Evolutionary conservation across 148 eudicot species (phyloP).

Genomic region (Cornus kousa): DNA sequence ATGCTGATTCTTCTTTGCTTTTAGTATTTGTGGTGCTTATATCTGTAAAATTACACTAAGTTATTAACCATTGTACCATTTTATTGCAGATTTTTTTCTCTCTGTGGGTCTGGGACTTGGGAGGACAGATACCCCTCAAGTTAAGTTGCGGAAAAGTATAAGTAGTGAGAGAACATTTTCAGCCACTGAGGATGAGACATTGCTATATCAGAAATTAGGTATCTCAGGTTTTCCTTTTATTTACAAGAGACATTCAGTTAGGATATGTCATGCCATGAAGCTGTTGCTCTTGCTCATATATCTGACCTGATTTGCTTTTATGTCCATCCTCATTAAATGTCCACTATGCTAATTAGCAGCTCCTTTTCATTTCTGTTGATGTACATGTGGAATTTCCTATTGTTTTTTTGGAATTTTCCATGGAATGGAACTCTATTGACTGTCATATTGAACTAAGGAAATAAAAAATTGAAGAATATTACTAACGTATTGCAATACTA

Average conservation of each 20-base stretch:
- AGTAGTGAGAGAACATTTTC: conserved; percentile 97
- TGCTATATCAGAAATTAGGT: conserved; percentile 72
- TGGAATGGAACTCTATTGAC: background rate
- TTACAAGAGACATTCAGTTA: background rate
- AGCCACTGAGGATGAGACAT: conserved; percentile 60
- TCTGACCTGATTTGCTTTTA: background rate
- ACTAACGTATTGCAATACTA: background rate
- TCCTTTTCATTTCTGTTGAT: background rate
- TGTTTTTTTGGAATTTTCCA: background rate
- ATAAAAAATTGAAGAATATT: background rate
- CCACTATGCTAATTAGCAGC: background rate
- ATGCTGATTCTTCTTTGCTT: background rate
- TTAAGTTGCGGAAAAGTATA: conserved; percentile 71
- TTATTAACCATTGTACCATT: conserved; percentile 19
- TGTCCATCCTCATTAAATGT: background rate
- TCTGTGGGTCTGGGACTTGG: conserved; percentile 93
- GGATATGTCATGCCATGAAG: background rate
- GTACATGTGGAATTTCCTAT: background rate
- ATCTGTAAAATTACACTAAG: background rate
- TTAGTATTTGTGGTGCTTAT: background rate
- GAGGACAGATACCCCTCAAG: conserved; percentile 72
- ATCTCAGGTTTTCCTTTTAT: conserved; percentile 4
- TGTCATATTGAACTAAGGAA: background rate
- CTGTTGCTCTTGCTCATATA: background rate
- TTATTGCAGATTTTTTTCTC: conserved; percentile 80